phyloP scores from a whole-genome alignment of 805 yeast species.

The Priceomyces carsonii region DNA sequence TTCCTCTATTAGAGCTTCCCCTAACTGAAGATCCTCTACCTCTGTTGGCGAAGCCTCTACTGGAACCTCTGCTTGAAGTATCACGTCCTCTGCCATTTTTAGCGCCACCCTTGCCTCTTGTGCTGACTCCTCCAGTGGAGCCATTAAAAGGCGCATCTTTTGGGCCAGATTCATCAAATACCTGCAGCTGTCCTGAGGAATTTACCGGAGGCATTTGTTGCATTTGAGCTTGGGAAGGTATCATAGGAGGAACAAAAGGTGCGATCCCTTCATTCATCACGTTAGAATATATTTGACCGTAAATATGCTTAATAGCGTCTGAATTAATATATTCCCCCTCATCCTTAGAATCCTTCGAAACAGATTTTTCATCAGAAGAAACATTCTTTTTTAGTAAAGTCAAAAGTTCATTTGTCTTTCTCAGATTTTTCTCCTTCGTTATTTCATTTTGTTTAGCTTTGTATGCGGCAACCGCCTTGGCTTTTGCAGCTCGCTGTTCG shows the following conservation, averaged over 20 bases:
- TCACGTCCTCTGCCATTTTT: slow-evolving; percentile 5
- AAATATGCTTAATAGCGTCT: slow-evolving; percentile 40
- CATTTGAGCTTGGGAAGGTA: slow-evolving; percentile 5
- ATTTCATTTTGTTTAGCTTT: slow-evolving; percentile 9
- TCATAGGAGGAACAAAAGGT: slow-evolving; percentile 10
- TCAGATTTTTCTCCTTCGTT: slow-evolving; percentile 11
- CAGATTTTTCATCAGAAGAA: slow-evolving; percentile 8
- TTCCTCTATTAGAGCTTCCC: slow-evolving; percentile 12
- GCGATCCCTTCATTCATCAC: slow-evolving; percentile 40
- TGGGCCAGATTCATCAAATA: too few relatives aligned
- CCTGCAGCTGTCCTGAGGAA: not conserved
- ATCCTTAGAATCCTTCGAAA: slow-evolving; percentile 18
- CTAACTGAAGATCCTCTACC: slow-evolving; percentile 15
- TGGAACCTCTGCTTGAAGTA: slow-evolving; percentile 2
- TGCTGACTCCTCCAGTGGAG: not conserved
- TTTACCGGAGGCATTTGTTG: slow-evolving; percentile 2
- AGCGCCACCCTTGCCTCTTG: slow-evolving; percentile 3
- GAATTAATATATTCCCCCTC: slow-evolving; percentile 19
- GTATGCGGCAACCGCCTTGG: slow-evolving; percentile 8
- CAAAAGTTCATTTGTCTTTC: slow-evolving; percentile 4
- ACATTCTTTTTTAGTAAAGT: not conserved
- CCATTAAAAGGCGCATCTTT: too few relatives aligned
- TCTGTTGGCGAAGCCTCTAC: slow-evolving; percentile 12
- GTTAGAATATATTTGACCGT: slow-evolving; percentile 43
- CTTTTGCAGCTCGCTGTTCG: slow-evolving; percentile 21